Conservation (phyloP, 345 rosid genomes). For the Fremontodendron californicum region DNA sequence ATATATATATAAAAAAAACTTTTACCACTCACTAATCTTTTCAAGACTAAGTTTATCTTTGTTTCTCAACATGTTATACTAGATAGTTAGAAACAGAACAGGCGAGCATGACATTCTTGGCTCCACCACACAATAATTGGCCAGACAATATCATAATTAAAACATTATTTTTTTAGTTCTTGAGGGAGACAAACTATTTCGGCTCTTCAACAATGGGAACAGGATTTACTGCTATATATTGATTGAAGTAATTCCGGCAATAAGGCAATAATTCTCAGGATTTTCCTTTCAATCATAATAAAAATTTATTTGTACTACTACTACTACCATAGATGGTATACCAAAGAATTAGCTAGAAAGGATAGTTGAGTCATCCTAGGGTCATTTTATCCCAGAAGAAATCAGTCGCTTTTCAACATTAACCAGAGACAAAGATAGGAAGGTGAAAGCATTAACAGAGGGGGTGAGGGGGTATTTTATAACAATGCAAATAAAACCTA, state of each 20-base stretch:
- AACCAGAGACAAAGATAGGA: conserved; percentile 19
- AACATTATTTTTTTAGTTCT: background rate
- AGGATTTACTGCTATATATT: background rate
- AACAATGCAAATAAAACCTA: background rate
- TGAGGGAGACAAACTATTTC: background rate
- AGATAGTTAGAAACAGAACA: background rate
- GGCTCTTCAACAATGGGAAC: background rate
- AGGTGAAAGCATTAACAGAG: conserved; percentile 23
- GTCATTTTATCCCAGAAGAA: background rate
- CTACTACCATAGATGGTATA: background rate
- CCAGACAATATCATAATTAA: background rate
- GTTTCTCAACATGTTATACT: background rate
- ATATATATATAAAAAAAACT: too few relatives aligned
- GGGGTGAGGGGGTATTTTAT: background rate
- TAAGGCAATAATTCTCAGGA: background rate
- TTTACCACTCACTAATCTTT: background rate
- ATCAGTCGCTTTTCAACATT: background rate
- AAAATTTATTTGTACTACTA: background rate
- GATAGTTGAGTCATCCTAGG: background rate
- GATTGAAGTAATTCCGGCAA: background rate
- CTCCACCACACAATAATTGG: background rate
- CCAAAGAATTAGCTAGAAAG: background rate
- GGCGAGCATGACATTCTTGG: background rate
- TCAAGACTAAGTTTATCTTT: background rate
- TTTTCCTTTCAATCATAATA: background rate